A percentile compares a stretch with the other conserved stretches of the same genome.
phyloP scores from a whole-genome alignment of 2,329 filamentous ascomycete genomes.

The Ophiostoma populinum region DNA sequence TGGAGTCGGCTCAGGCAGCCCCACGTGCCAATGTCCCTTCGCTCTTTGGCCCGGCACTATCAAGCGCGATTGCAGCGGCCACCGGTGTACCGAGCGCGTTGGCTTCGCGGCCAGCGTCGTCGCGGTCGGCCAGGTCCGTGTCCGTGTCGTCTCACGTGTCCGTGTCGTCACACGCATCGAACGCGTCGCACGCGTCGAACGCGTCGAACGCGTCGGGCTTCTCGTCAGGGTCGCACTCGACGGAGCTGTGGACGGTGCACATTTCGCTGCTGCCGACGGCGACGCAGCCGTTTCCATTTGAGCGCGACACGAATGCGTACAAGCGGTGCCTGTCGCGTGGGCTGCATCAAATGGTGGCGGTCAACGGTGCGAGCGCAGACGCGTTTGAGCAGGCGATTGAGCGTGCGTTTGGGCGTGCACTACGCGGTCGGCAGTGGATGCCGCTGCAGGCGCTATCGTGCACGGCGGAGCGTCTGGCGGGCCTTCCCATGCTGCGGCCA shows the following conservation, averaged over 20 bases:
- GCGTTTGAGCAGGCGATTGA: conserved; percentile 32
- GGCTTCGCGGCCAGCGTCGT: not conserved
- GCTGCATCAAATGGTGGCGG: conserved; percentile 37
- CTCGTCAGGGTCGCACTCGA: no score
- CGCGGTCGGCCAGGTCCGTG: not conserved
- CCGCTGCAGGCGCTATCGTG: conserved; percentile 41
- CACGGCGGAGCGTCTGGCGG: conserved; percentile 34
- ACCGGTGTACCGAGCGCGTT: not conserved
- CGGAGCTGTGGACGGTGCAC: conserved; percentile 37
- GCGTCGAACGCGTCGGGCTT: conserved; percentile 2
- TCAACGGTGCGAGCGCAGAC: conserved; percentile 29
- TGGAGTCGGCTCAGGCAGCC: conserved; percentile 3
- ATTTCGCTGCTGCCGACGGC: conserved; percentile 38
- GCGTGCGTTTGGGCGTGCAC: conserved; percentile 29
- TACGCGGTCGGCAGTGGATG: conserved; percentile 35
- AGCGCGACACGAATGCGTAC: conserved; percentile 43
- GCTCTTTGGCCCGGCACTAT: not conserved
- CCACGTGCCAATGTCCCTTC: conserved; percentile 2
- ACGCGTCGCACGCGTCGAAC: no score
- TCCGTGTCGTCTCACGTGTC: not conserved
- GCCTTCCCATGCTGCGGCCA: conserved; percentile 41
- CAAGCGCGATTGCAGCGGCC: not conserved
- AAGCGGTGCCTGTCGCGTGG: conserved; percentile 43
- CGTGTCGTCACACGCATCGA: not conserved
- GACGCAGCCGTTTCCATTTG: conserved; percentile 39